Conservation (phyloP, 129 eudicot genomes). For the Chrysanthemum seticuspe region DNA sequence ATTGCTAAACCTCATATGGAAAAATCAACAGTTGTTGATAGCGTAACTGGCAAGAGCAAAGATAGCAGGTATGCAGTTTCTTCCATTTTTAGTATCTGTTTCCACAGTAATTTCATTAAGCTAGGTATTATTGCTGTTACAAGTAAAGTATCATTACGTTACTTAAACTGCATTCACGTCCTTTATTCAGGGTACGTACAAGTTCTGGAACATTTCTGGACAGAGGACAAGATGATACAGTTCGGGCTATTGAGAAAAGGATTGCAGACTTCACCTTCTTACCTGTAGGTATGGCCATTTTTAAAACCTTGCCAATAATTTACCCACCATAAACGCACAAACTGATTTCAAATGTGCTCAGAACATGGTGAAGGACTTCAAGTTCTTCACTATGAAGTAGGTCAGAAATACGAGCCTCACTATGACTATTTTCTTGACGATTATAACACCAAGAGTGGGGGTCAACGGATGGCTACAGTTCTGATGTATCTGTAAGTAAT, state of each 20-base stretch:
- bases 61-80: conserved; percentile 7
- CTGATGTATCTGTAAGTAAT: conserved; percentile 11
- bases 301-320: neutral
- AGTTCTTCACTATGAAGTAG: conserved; percentile 12
- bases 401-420: conserved; percentile 14
- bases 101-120: neutral
- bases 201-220: conserved; percentile 17
- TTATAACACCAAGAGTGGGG: conserved; percentile 13
- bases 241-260: conserved; percentile 6
- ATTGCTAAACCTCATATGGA: conserved; percentile 16
- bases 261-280: conserved; percentile 17
- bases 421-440: conserved; percentile 13
- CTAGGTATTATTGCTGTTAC: too few relatives aligned
- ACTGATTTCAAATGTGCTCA: neutral
- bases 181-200: neutral
- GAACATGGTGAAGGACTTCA: conserved; percentile 15
- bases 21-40: neutral
- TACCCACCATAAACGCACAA: neutral
- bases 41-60: neutral
- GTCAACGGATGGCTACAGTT: conserved; percentile 13
- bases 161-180: neutral
- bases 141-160: neutral
- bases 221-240: conserved; percentile 11
- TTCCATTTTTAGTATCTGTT: neutral
- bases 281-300: conserved; percentile 1